These are phyloP conservation scores for Aristolochia californica DNA, from an alignment of 164 flowering plant genomes.

Conservation along the genomic window DNA sequence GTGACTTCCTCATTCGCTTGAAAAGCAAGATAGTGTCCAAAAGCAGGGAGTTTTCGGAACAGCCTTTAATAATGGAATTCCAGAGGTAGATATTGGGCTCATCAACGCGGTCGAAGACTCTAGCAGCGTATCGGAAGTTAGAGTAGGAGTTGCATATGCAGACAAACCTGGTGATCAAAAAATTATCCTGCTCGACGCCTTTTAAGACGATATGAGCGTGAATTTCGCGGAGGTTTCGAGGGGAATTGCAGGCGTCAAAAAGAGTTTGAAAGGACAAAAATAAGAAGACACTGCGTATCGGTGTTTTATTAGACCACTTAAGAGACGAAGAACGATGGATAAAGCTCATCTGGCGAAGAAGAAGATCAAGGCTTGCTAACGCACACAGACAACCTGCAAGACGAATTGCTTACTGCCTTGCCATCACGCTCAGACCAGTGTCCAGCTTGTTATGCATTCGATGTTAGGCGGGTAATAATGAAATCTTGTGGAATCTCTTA, in stretches of 20 bases:
- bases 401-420: background rate
- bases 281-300: background rate
- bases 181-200: slow-evolving; percentile 7
- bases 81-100: slow-evolving; percentile 12
- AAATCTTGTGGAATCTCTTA: too few species aligned
- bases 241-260: slow-evolving; percentile 4
- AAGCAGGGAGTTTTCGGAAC: slow-evolving; percentile 3
- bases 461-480: too few species aligned
- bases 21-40: slow-evolving; percentile 5
- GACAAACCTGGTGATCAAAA: slow-evolving; percentile 8
- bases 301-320: background rate
- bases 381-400: background rate
- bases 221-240: slow-evolving; percentile 1
- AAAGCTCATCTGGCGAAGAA: slow-evolving; percentile 7
- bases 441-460: too few species aligned
- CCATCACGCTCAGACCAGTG: background rate
- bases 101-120: slow-evolving; percentile 6
- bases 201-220: slow-evolving; percentile 11
- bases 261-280: background rate
- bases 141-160: slow-evolving; percentile 7
- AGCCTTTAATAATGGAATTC: slow-evolving; percentile 12
- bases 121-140: slow-evolving; percentile 1
- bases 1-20: slow-evolving; percentile 6
- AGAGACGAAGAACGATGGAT: background rate
- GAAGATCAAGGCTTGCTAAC: background rate